Conservation (phyloP, 345 rosid genomes). For the Capsella bursapastoris region DNA sequence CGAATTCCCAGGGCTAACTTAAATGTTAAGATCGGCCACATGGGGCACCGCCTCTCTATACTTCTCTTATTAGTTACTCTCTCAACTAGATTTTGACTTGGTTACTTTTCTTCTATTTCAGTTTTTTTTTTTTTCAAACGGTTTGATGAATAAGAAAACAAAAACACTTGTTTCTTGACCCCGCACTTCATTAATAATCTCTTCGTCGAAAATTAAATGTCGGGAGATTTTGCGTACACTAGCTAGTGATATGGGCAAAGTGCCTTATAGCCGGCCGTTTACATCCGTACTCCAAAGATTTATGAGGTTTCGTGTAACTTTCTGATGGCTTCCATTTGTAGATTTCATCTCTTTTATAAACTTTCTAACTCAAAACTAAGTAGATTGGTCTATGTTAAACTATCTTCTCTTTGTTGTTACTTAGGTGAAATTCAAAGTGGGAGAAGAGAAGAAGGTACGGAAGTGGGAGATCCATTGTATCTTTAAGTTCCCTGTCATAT, state of each 20-base stretch:
- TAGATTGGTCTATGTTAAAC: too few relatives aligned
- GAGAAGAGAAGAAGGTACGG: conserved; percentile 37
- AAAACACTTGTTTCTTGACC: conserved; percentile 7
- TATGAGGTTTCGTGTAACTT: too few relatives aligned
- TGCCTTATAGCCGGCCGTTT: background rate
- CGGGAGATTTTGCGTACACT: conserved; percentile 1
- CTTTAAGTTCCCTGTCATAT: conserved; percentile 25
- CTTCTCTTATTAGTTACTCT: conserved; percentile 30
- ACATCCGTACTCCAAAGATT: too few relatives aligned
- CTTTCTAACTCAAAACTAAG: too few relatives aligned
- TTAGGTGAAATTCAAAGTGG: conserved; percentile 30
- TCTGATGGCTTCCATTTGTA: too few relatives aligned
- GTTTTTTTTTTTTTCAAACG: conserved; percentile 27
- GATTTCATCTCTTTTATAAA: too few relatives aligned
- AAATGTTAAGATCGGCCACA: conserved; percentile 29
- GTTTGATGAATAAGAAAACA: conserved; percentile 23
- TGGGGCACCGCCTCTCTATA: conserved; percentile 44
- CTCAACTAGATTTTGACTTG: conserved; percentile 38
- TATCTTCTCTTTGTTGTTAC: background rate
- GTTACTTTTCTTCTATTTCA: background rate
- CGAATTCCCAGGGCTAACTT: background rate
- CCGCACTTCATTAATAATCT: conserved; percentile 28
- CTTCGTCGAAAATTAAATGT: conserved; percentile 15
- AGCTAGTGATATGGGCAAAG: background rate
- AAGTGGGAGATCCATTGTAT: conserved; percentile 36